Evolutionary conservation across 164 flowering plant species (phyloP).

Genomic region (Annona squamosa): DNA sequence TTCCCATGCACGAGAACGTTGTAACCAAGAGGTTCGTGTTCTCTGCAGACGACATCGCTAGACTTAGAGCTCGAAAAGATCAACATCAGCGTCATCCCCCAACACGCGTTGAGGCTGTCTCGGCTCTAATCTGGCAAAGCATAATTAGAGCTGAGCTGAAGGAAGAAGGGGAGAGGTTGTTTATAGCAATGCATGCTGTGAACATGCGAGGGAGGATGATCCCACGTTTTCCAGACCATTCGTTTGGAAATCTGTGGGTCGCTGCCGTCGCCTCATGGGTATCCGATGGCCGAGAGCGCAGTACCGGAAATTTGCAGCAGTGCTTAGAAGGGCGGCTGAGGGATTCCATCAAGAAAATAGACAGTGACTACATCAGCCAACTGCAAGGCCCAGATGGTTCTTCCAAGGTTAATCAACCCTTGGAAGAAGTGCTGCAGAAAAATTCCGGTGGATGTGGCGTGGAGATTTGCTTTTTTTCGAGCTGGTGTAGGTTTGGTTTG

Average conservation of each 20-base stretch:
- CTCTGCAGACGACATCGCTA: background rate
- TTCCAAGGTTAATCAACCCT: background rate
- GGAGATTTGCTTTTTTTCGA: conserved; percentile 7
- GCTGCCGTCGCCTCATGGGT: background rate
- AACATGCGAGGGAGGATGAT: background rate
- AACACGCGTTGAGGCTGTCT: background rate
- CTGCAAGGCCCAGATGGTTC: conserved; percentile 1
- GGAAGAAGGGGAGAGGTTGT: background rate
- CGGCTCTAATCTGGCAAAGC: background rate
- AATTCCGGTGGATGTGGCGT: background rate
- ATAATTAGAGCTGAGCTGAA: background rate
- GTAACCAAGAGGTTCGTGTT: background rate
- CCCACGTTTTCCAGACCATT: conserved; percentile 6
- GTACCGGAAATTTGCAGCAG: background rate
- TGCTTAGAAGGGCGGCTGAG: conserved; percentile 12
- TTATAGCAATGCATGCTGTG: conserved; percentile 26
- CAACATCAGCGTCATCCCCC: background rate
- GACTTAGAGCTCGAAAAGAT: background rate
- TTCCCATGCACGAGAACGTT: background rate
- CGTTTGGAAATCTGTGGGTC: conserved; percentile 34
- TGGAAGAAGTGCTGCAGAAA: background rate
- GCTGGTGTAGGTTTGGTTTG: conserved; percentile 27
- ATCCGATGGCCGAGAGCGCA: background rate
- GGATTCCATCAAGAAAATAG: conserved; percentile 7
- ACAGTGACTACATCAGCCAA: conserved; percentile 7